Percentiles rank a stretch among this genome's conserved stretches.
These are phyloP conservation scores for Aureobasidium pullulans DNA, from an alignment of 2,329 filamentous ascomycete genomes.

Conservation along the genomic window DNA sequence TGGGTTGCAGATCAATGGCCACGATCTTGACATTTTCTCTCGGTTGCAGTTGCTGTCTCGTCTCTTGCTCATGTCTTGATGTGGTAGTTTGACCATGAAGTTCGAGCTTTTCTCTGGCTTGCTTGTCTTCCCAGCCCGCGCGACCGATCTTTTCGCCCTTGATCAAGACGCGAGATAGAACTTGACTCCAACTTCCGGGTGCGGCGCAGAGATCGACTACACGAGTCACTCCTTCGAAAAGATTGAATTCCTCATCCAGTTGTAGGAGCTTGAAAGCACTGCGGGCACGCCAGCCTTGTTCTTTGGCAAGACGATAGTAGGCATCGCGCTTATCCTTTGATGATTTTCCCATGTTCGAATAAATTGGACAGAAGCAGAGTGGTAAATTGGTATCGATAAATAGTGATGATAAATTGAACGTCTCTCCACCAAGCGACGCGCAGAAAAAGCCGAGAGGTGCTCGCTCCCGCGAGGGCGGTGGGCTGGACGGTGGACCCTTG, in stretches of 20 bases:
- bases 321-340: slow-evolving; percentile 98
- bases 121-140: slow-evolving; percentile 77
- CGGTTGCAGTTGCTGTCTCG: slow-evolving; percentile 15
- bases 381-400: not conserved
- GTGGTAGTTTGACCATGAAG: slow-evolving; percentile 39
- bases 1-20: slow-evolving; percentile 90
- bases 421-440: not conserved
- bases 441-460: not conserved
- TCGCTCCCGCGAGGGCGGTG: not conserved
- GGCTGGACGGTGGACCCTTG: slow-evolving; percentile 1
- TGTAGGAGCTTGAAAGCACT: slow-evolving; percentile 97
- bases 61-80: not conserved
- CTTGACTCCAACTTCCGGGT: slow-evolving; percentile 95
- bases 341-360: slow-evolving; percentile 52
- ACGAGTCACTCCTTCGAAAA: slow-evolving; percentile 81
- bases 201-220: slow-evolving; percentile 96
- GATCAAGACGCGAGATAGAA: slow-evolving; percentile 86
- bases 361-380: not conserved
- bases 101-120: slow-evolving; percentile 56
- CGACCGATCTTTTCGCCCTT: slow-evolving; percentile 87
- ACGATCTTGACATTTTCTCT: slow-evolving; percentile 74
- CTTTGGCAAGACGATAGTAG: slow-evolving; percentile 95
- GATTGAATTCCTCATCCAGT: slow-evolving; percentile 90
- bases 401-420: not conserved
- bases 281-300: slow-evolving; percentile 95